Base-by-base conservation (phyloP, 371 early-diverging fungal genomes). In the Rhizopus arrhizus region DNA sequence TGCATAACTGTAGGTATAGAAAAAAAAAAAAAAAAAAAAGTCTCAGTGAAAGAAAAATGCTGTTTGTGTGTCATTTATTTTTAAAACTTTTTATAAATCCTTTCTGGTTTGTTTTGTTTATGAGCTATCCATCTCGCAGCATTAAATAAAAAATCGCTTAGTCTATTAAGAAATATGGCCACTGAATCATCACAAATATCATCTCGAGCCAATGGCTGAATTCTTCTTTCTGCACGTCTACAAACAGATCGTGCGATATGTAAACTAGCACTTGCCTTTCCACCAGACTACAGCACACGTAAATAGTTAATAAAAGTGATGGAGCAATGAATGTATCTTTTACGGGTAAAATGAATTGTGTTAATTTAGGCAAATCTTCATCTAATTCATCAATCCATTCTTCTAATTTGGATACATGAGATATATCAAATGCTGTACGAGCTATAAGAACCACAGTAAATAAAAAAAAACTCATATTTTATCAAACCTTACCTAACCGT, bases 121-220 rank as follows among this genome's bases (percentile, higher is more conserved):
- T 82, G 85, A 0, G 94, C 90, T 13, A 88, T 86, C 70, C 78
- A 92, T 46, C 96, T 77, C 3, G 94, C 96, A 3, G 93, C 92
- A 13, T 85, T 89, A 72, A 95, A 96, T 48, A 96, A 69, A 62
- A 85, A 95, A 69, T 96, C 97, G 68, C 93, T 92, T 61, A 96
- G 82, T 86, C 92, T 71, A 67, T 94, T 94, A 36, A 94, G 58
- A 68, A 87, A 93, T 56, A 85, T 82, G 41, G 68, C 85, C n/a
- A 84, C 82, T 35, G 81, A 76, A 28, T 68, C 78, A 63, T 90
- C 91, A 47, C 89, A 88, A 6, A 74, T 54, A 31, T 76, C 74
- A 2, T 76, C 82, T n/a, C 81, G 76, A 8, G 85, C 78, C n/a
- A 95, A 71, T 31, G 92, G 92, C 4, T 91, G 87, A 7, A 93